Evolutionary conservation across 1,284 basidiomycete genomes (phyloP).

Genomic region (Uromyces viciae-fabae): DNA sequence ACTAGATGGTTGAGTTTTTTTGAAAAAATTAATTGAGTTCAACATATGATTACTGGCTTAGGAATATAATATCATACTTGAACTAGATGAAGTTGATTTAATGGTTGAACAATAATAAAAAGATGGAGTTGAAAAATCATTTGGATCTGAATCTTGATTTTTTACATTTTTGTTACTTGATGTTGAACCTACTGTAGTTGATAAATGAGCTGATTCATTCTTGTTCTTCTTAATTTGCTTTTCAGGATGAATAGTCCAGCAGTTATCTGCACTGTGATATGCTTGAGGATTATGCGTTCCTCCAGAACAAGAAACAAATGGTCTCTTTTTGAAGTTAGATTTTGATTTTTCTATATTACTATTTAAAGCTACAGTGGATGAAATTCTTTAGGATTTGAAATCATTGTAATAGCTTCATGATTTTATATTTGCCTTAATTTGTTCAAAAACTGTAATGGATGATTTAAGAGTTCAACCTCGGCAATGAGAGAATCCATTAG

Average conservation of each 20-base stretch:
- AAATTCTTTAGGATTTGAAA: background rate
- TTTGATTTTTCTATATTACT: too few relatives aligned
- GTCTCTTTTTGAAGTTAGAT: background rate
- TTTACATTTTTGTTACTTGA: background rate
- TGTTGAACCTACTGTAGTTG: too few relatives aligned
- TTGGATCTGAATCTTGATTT: background rate
- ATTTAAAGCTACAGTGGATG: background rate
- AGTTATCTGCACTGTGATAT: background rate
- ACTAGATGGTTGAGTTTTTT: background rate
- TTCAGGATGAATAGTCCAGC: background rate
- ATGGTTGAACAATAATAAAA: background rate
- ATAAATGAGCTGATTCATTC: too few relatives aligned
- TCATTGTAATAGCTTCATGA: background rate
- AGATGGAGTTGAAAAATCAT: background rate
- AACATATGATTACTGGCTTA: too few relatives aligned
- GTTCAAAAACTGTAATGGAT: background rate
- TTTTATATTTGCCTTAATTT: background rate
- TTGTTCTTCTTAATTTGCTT: background rate
- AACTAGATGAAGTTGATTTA: background rate
- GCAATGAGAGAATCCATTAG: background rate
- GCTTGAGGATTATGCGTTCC: background rate
- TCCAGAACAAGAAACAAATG: background rate
- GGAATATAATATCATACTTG: background rate
- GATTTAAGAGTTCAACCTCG: background rate
- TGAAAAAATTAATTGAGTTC: background rate